These are phyloP conservation scores for Oxytropis ochrocephala DNA, from an alignment of 306 rosid species.

Conservation along the genomic window DNA sequence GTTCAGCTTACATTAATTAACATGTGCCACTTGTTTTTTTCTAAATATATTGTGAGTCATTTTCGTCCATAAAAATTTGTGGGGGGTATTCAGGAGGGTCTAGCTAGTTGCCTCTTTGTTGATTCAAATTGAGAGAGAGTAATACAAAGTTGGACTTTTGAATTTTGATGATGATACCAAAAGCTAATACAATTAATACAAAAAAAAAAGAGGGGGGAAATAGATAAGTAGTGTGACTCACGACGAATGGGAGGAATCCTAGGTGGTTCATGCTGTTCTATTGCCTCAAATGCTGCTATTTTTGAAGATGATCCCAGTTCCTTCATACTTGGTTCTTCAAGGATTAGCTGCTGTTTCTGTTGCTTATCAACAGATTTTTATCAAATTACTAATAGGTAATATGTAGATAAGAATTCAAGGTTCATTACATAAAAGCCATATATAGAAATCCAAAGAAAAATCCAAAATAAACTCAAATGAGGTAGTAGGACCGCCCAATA, in stretches of 20 bases:
- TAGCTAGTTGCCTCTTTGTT: conserved; percentile 3
- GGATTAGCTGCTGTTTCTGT: conserved; percentile 52
- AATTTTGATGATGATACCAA: not conserved
- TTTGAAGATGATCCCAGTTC: conserved; percentile 68
- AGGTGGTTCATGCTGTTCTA: conserved; percentile 54
- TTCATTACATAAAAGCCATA: too few species aligned
- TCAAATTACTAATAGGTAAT: too few species aligned
- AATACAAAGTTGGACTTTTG: conserved; percentile 3
- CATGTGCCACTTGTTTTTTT: not conserved
- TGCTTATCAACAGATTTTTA: conserved; percentile 10
- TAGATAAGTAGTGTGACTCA: conserved; percentile 35
- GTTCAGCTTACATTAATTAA: not conserved
- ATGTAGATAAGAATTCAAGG: too few species aligned
- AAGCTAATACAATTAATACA: not conserved
- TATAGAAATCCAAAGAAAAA: too few species aligned
- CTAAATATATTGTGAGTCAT: not conserved
- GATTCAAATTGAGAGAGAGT: not conserved
- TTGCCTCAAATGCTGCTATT: conserved; percentile 41
- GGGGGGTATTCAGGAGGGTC: conserved; percentile 3
- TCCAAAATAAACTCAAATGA: too few species aligned
- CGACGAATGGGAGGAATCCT: conserved; percentile 85
- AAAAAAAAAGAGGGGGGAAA: not conserved
- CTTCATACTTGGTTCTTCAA: conserved; percentile 51
- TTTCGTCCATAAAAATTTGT: not conserved
- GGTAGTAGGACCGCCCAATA: too few species aligned